Evolutionary conservation across 2,329 filamentous ascomycete species (phyloP).

Genomic region (Eurotiales sp.): DNA sequence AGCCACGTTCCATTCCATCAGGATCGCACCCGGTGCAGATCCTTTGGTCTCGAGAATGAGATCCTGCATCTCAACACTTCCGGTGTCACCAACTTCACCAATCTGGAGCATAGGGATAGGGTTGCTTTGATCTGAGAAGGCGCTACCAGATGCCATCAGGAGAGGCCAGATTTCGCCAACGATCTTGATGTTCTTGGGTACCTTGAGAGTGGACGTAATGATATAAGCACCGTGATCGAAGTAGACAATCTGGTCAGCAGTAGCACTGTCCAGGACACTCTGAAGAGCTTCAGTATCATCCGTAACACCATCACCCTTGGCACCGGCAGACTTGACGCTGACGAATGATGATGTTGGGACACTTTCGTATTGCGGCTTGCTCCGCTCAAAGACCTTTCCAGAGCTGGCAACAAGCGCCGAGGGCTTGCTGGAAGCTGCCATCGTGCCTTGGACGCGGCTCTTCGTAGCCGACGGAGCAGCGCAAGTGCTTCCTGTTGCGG

Average conservation of each 20-base stretch:
- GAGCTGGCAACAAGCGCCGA: constrained; percentile 58
- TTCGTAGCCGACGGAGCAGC: constrained; percentile 32
- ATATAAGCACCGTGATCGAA: constrained; percentile 63
- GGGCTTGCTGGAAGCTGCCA: constrained; percentile 61
- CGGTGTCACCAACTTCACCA: constrained; percentile 70
- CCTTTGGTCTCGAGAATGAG: constrained; percentile 81
- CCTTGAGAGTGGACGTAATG: constrained; percentile 56
- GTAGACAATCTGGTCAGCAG: constrained; percentile 58
- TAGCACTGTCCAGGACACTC: constrained; percentile 65
- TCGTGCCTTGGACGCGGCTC: constrained; percentile 56
- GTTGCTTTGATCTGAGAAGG: constrained; percentile 70
- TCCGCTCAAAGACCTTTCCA: constrained; percentile 74
- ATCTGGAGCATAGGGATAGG: constrained; percentile 84
- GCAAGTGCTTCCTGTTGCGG: constrained; percentile 16
- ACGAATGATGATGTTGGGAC: constrained; percentile 67
- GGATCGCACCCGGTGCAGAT: constrained; percentile 77
- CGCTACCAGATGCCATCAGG: constrained; percentile 73
- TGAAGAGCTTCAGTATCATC: constrained; percentile 88
- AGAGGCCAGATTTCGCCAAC: constrained; percentile 89
- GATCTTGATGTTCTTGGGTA: constrained; percentile 75
- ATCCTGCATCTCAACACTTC: constrained; percentile 82
- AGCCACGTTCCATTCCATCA: constrained; percentile 87
- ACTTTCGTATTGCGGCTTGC: constrained; percentile 82
- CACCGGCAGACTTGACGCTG: constrained; percentile 77
- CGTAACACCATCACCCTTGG: constrained; percentile 79